These are phyloP conservation scores for Diddensiella transvaalensis DNA, from an alignment of 805 yeast species.

Conservation along the genomic window DNA sequence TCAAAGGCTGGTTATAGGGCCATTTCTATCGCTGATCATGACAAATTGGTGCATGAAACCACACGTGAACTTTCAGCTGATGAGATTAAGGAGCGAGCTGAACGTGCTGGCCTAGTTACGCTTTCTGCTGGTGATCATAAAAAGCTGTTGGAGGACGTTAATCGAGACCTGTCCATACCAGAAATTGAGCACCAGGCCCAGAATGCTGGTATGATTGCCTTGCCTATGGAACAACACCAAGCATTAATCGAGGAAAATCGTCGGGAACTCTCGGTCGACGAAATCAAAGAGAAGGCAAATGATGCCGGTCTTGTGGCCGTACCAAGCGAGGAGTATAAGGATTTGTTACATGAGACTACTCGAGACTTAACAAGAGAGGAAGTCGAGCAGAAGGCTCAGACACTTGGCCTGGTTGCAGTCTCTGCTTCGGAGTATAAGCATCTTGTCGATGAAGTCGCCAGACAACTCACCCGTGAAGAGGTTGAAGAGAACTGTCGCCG, in stretches of 20 bases:
- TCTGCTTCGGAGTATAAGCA: slow-evolving; percentile 17
- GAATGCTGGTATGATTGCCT: slow-evolving; percentile 27
- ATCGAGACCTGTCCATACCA: slow-evolving; percentile 12
- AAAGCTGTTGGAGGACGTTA: slow-evolving; percentile 1
- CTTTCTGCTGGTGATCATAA: neutral
- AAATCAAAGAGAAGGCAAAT: slow-evolving; percentile 14
- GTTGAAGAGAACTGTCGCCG: slow-evolving; percentile 7
- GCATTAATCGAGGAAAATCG: slow-evolving; percentile 11
- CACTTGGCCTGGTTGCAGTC: slow-evolving; percentile 29
- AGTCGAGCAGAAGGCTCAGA: slow-evolving; percentile 20
- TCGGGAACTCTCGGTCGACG: slow-evolving; percentile 21
- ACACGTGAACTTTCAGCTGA: slow-evolving; percentile 1
- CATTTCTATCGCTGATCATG: slow-evolving; percentile 13
- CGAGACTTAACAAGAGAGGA: slow-evolving; percentile 11
- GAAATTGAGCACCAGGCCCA: slow-evolving; percentile 23
- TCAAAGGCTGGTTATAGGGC: slow-evolving; percentile 12
- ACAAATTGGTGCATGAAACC: slow-evolving; percentile 15
- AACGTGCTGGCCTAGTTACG: slow-evolving; percentile 5
- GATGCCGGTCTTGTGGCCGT: slow-evolving; percentile 11
- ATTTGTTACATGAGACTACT: neutral
- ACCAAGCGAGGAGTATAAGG: slow-evolving; percentile 18
- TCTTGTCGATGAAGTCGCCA: slow-evolving; percentile 12
- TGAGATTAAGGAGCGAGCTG: slow-evolving; percentile 2
- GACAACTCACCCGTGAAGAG: slow-evolving; percentile 17
- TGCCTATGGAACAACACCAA: slow-evolving; percentile 24